These are phyloP conservation scores for Canna indica DNA, from an alignment of 176 grass and related monocot species.

Conservation along the genomic window DNA sequence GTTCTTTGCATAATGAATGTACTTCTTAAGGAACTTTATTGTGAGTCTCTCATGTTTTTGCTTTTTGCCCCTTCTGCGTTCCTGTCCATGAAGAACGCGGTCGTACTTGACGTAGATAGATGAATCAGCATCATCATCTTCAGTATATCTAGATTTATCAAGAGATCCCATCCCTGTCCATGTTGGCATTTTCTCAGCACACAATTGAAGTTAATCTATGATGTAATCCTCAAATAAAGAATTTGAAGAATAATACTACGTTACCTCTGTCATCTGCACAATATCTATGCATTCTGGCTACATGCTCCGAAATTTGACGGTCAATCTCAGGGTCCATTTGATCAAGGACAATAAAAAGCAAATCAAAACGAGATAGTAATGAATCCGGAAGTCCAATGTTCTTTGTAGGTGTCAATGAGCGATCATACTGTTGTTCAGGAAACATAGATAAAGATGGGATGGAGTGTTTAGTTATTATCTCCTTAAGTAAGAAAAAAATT, in stretches of 20 bases:
- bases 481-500: no score
- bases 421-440: constrained; percentile 57
- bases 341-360: constrained; percentile 97
- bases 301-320: constrained; percentile 89
- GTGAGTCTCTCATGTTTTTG: constrained; percentile 77
- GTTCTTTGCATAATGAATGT: constrained; percentile 95
- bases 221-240: constrained; percentile 15
- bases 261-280: constrained; percentile 83
- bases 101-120: constrained; percentile 84
- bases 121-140: constrained; percentile 83
- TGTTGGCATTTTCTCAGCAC: constrained; percentile 15
- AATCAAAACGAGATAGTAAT: constrained; percentile 94
- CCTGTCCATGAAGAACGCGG: constrained; percentile 88
- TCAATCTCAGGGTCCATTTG: constrained; percentile 99
- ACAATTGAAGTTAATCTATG: constrained; percentile 14
- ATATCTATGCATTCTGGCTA: constrained; percentile 93
- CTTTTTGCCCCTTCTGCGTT: constrained; percentile 77
- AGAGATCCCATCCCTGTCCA: constrained; percentile 39
- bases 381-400: constrained; percentile 97
- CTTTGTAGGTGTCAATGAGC: constrained; percentile 89
- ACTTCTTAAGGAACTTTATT: constrained; percentile 93
- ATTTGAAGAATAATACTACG: constrained; percentile 6
- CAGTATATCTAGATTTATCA: constrained; percentile 55
- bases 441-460: background rate
- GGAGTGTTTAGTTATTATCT: background rate